These are phyloP conservation scores for Cucurbita maxima DNA, from an alignment of 306 rosid species.

Conservation along the genomic window DNA sequence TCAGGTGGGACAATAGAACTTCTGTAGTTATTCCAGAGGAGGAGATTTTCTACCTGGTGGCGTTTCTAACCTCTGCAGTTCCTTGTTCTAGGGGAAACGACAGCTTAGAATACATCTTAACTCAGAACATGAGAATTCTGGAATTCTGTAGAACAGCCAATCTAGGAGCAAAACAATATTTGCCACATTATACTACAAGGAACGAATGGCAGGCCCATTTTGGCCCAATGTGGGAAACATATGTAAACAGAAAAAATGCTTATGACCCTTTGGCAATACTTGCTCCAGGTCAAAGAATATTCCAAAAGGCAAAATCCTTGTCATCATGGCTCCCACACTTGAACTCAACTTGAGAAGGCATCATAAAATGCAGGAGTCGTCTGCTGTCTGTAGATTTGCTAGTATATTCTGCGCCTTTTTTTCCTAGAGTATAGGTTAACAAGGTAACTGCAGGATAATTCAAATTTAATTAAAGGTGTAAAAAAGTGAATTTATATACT, in stretches of 20 bases:
- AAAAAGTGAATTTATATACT: neutral
- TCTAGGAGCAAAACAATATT: conserved; percentile 78
- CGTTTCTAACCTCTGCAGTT: conserved; percentile 76
- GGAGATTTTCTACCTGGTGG: conserved; percentile 71
- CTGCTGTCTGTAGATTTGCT: conserved; percentile 10
- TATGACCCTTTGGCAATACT: conserved; percentile 87
- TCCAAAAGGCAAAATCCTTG: conserved; percentile 44
- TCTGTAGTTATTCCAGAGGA: conserved; percentile 70
- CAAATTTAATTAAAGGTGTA: conserved; percentile 6
- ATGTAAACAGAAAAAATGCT: conserved; percentile 49
- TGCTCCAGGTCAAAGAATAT: conserved; percentile 83
- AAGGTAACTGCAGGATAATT: conserved; percentile 11
- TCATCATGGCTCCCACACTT: conserved; percentile 18
- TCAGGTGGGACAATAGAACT: conserved; percentile 87
- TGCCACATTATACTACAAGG: conserved; percentile 66
- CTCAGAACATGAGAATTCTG: conserved; percentile 69
- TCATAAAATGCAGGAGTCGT: conserved; percentile 10
- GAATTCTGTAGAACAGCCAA: conserved; percentile 52
- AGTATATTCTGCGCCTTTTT: conserved; percentile 6
- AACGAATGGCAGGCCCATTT: conserved; percentile 81
- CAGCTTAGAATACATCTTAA: conserved; percentile 63
- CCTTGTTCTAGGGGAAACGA: conserved; percentile 64
- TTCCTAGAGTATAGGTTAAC: conserved; percentile 1
- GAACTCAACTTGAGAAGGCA: conserved; percentile 7
- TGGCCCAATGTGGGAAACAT: conserved; percentile 67